These are phyloP conservation scores for Fusarium nygamai DNA, from an alignment of 2,329 filamentous ascomycete genomes.

Conservation along the genomic window DNA sequence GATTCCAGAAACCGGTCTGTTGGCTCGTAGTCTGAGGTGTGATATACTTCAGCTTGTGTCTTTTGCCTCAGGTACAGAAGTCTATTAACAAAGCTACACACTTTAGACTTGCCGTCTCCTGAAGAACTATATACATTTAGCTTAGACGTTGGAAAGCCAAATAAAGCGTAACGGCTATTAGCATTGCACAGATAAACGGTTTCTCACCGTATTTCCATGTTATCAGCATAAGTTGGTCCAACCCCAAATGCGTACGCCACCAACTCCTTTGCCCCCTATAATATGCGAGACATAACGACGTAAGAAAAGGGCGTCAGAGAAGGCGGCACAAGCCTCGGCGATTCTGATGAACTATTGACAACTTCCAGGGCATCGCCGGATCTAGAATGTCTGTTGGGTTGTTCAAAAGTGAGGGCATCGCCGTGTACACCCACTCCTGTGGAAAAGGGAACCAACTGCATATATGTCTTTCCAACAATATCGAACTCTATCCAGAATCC, in stretches of 20 bases:
- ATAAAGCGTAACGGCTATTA: neutral
- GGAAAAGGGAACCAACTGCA: neutral
- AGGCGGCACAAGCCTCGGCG: neutral
- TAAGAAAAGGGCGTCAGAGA: neutral
- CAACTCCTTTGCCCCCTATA: neutral
- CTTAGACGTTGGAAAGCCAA: neutral
- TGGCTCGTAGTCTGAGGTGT: neutral
- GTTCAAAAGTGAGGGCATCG: neutral
- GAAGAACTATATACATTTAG: neutral
- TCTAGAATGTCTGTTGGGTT: neutral
- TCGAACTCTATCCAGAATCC: neutral
- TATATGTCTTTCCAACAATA: neutral
- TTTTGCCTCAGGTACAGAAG: neutral
- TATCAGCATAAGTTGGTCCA: neutral
- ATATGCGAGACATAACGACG: neutral
- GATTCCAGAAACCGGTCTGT: neutral
- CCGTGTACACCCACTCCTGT: neutral
- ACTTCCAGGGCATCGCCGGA: neutral
- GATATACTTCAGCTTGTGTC: neutral
- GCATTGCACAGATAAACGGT: neutral
- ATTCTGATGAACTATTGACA: neutral
- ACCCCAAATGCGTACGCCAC: constrained; percentile 2
- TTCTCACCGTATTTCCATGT: neutral
- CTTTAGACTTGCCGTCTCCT: neutral
- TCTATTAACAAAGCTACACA: neutral